phyloP scores from a whole-genome alignment of 768 basidiomycete genomes.

The Porphyrellus cyaneotinctus region DNA sequence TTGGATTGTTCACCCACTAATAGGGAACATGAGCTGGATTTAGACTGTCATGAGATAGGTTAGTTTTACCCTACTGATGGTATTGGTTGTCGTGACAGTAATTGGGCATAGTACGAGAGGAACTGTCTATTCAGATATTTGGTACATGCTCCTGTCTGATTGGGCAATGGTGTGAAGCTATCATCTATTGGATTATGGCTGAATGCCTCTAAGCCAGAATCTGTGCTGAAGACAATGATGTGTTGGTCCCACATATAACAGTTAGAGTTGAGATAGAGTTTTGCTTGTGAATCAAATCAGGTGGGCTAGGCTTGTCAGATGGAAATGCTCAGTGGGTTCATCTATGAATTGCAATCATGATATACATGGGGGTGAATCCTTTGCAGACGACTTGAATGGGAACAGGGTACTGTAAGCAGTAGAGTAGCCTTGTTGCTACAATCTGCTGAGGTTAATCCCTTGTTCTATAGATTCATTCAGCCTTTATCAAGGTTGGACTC shows the following conservation, averaged over 20 bases:
- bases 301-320: neutral
- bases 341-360: neutral
- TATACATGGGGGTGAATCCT: conserved; percentile 43
- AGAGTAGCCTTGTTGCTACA: conserved; percentile 78
- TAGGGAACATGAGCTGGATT: conserved; percentile 75
- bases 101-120: conserved; percentile 81
- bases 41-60: conserved; percentile 83
- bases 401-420: conserved; percentile 66
- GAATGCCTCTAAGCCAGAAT: conserved; percentile 83
- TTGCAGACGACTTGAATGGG: conserved; percentile 69
- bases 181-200: conserved; percentile 82
- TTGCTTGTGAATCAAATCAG: conserved; percentile 1
- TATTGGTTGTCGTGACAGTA: conserved; percentile 65
- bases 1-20: conserved; percentile 5
- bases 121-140: conserved; percentile 81
- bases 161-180: conserved; percentile 77
- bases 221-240: conserved; percentile 53
- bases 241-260: neutral
- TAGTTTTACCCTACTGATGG: conserved; percentile 83
- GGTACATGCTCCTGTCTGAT: conserved; percentile 78
- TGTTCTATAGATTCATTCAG: conserved; percentile 35
- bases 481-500: neutral
- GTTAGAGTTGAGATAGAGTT: neutral
- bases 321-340: neutral
- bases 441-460: conserved; percentile 69